These are phyloP conservation scores for Schoenoplectus tabernaemontani DNA, from an alignment of 202 grass and related monocot species.

Conservation along the genomic window DNA sequence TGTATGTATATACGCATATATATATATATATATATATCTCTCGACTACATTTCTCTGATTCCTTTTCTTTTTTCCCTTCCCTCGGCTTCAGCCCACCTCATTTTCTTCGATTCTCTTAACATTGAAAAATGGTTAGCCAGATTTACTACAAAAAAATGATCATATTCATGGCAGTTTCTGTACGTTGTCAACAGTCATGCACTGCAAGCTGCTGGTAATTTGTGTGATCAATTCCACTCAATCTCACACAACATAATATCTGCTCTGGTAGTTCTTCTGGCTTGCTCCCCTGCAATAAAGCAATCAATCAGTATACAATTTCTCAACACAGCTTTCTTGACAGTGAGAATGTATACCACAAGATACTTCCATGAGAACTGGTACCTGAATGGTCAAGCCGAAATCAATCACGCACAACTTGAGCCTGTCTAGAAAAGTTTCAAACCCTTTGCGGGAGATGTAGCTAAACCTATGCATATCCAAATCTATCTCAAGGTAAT, in stretches of 20 bases:
- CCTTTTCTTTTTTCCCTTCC: no score
- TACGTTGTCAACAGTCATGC: constrained; percentile 33
- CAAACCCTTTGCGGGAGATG: constrained; percentile 97
- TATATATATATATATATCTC: background rate
- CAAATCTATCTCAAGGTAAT: constrained; percentile 94
- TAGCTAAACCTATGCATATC: constrained; percentile 99
- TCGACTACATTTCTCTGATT: background rate
- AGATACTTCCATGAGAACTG: background rate
- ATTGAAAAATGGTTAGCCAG: constrained; percentile 37
- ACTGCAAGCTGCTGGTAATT: constrained; percentile 59
- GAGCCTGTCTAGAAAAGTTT: constrained; percentile 84
- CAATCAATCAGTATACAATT: background rate
- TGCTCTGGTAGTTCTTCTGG: constrained; percentile 89
- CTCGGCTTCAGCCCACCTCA: no score
- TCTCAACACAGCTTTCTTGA: constrained; percentile 1
- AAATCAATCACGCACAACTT: constrained; percentile 82
- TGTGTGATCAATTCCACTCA: constrained; percentile 83
- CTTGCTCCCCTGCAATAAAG: constrained; percentile 66
- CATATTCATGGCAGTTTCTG: background rate
- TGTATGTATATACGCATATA: background rate
- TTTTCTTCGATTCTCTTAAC: constrained; percentile 18
- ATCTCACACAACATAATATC: constrained; percentile 77
- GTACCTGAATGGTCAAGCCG: constrained; percentile 93
- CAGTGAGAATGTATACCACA: background rate
- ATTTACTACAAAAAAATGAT: constrained; percentile 23